phyloP scores from a whole-genome alignment of 257 asterid species.

The Plantago ovata region DNA sequence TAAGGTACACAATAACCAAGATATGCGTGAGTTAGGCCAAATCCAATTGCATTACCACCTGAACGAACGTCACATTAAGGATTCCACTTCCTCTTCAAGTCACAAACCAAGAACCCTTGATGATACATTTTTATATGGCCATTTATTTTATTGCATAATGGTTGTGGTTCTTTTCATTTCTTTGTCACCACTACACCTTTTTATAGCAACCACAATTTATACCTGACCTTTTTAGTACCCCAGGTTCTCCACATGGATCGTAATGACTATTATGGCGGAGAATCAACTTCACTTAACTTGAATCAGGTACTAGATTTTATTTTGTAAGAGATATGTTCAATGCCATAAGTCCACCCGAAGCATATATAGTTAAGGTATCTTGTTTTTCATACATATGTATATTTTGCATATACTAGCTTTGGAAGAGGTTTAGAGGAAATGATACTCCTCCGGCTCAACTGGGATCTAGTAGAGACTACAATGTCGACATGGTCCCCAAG shows the following conservation, averaged over 20 bases:
- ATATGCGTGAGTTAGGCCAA: no score
- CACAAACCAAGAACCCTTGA: no score
- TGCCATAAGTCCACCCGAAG: no score
- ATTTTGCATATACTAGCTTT: constrained; percentile 33
- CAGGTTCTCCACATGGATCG: constrained; percentile 70
- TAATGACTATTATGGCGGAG: constrained; percentile 71
- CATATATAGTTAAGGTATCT: not conserved
- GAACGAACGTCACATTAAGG: no score
- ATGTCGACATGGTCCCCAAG: constrained; percentile 98
- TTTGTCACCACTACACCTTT: not conserved
- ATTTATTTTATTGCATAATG: no score
- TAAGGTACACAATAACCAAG: no score
- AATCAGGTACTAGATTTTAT: constrained; percentile 43
- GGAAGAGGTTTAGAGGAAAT: constrained; percentile 91
- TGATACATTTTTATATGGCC: no score
- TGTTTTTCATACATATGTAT: not conserved
- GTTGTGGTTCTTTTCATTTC: not conserved
- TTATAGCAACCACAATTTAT: constrained; percentile 11
- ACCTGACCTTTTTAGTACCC: constrained; percentile 1
- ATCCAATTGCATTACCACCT: no score
- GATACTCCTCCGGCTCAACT: constrained; percentile 78
- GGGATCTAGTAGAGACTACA: constrained; percentile 93
- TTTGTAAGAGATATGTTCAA: constrained; percentile 19
- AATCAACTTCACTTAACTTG: constrained; percentile 59
- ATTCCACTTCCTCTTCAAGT: no score